phyloP scores from a whole-genome alignment of 2,329 filamentous ascomycete genomes.

The Pseudogymnoascus sp. region DNA sequence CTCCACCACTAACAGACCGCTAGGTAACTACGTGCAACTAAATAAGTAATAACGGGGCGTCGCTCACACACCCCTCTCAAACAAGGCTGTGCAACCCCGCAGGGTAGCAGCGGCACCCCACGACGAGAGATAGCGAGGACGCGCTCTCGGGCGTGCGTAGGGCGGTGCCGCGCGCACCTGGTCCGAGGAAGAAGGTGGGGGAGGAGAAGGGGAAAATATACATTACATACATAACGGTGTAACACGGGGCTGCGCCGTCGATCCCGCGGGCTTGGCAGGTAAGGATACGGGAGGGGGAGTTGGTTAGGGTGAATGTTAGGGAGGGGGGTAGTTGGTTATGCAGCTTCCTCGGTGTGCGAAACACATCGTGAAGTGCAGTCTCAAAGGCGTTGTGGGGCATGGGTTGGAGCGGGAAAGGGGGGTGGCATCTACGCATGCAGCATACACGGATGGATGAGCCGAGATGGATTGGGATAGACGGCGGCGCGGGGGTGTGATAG shows the following conservation, averaged over 20 bases:
- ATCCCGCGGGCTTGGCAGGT: not conserved
- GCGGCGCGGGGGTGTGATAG: not conserved
- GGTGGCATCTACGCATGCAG: not conserved
- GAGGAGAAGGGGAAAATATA: not conserved
- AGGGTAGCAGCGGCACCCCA: not conserved
- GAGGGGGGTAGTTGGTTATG: not conserved
- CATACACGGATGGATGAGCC: not conserved
- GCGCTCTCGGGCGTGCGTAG: not conserved
- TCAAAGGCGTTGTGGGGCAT: not conserved
- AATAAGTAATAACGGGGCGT: constrained; percentile 22
- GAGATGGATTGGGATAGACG: not conserved
- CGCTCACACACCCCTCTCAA: not conserved
- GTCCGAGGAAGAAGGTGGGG: not conserved
- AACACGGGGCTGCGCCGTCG: constrained; percentile 2
- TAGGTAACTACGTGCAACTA: constrained; percentile 43
- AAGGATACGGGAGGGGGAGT: not conserved
- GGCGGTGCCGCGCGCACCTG: not conserved
- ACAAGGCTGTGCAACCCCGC: not conserved
- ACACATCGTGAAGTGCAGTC: not conserved
- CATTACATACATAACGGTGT: constrained; percentile 1
- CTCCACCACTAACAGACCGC: not conserved
- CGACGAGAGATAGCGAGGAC: not conserved
- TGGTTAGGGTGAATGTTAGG: not conserved
- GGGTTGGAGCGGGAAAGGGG: not conserved
- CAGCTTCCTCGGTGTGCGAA: not conserved